Percentiles rank a stretch among this genome's conserved stretches.
phyloP scores from a whole-genome alignment of 2,329 filamentous ascomycete genomes.

The Claviceps pusilla region DNA sequence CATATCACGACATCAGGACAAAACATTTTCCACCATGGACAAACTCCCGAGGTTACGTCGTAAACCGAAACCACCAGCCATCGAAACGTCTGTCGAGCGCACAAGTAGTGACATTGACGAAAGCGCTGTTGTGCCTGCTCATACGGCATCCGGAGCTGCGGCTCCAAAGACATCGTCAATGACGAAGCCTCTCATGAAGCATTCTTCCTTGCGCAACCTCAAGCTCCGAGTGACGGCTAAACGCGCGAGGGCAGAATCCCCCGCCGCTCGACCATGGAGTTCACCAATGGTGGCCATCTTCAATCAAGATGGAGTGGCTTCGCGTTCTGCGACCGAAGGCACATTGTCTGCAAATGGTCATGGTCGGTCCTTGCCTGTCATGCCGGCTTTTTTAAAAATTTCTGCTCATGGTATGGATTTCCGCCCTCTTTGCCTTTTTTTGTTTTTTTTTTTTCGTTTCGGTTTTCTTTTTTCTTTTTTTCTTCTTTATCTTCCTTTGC shows the following conservation, averaged over 20 bases:
- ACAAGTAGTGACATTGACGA: slow-evolving; percentile 15
- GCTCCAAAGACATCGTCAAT: slow-evolving; percentile 5
- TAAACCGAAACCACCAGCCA: slow-evolving; percentile 28
- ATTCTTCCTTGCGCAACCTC: slow-evolving; percentile 29
- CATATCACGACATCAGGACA: neutral
- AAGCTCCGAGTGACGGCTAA: slow-evolving; percentile 31
- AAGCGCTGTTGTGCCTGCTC: slow-evolving; percentile 2
- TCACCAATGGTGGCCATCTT: slow-evolving; percentile 19
- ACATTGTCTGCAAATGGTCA: neutral
- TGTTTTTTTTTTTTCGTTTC: too few relatives aligned
- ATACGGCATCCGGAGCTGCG: slow-evolving; percentile 1
- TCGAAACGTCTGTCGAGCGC: slow-evolving; percentile 25
- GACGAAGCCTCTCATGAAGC: slow-evolving; percentile 14
- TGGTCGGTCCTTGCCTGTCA: slow-evolving; percentile 11
- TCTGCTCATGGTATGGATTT: slow-evolving; percentile 19
- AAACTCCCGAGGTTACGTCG: slow-evolving; percentile 28
- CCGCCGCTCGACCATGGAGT: slow-evolving; percentile 15
- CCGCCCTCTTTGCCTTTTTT: too few relatives aligned
- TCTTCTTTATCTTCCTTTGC: neutral
- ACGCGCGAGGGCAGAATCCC: slow-evolving; percentile 29
- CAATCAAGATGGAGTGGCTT: slow-evolving; percentile 21
- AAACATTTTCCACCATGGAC: slow-evolving; percentile 18
- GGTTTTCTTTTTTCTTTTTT: neutral
- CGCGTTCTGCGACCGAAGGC: slow-evolving; percentile 11
- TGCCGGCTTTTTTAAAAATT: slow-evolving; percentile 25